phyloP scores from a whole-genome alignment of 2,329 filamentous ascomycete species.

The Talaromyces sp. region DNA sequence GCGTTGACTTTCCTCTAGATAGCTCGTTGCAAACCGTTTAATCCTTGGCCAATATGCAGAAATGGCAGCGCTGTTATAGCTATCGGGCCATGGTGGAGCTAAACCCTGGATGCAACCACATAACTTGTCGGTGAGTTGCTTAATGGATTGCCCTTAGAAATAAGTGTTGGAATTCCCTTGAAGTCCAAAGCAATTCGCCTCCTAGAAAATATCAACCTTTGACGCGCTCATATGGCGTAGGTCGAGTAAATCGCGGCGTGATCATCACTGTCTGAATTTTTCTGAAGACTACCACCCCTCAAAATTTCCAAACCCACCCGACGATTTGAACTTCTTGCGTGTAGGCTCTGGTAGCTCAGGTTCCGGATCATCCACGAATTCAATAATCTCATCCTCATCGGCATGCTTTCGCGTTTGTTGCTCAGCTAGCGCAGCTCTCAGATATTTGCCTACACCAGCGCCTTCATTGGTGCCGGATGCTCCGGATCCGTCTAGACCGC shows the following conservation, averaged over 20 bases:
- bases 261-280: not conserved
- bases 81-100: constrained; percentile 1
- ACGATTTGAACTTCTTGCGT: constrained; percentile 73
- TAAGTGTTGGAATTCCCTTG: not conserved
- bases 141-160: not conserved
- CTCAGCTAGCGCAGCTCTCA: constrained; percentile 58
- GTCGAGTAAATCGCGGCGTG: not conserved
- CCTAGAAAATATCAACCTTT: too few relatives aligned
- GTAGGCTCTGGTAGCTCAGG: constrained; percentile 54
- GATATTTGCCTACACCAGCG: constrained; percentile 66
- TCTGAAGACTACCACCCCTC: constrained; percentile 67
- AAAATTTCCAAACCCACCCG: constrained; percentile 76
- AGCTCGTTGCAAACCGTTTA: constrained; percentile 10
- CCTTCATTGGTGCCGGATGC: not conserved
- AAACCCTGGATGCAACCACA: constrained; percentile 7
- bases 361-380: constrained; percentile 60
- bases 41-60: not conserved
- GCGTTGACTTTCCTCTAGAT: constrained; percentile 21
- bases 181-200: too few relatives aligned
- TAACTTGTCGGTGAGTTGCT: constrained; percentile 9
- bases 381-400: constrained; percentile 59
- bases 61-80: constrained; percentile 5
- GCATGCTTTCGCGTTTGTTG: constrained; percentile 25
- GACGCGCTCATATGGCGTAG: too few relatives aligned
- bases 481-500: constrained; percentile 58